Conservation (phyloP, 1,139 yeast genomes). For the Debaryomycetaceae sp. region DNA sequence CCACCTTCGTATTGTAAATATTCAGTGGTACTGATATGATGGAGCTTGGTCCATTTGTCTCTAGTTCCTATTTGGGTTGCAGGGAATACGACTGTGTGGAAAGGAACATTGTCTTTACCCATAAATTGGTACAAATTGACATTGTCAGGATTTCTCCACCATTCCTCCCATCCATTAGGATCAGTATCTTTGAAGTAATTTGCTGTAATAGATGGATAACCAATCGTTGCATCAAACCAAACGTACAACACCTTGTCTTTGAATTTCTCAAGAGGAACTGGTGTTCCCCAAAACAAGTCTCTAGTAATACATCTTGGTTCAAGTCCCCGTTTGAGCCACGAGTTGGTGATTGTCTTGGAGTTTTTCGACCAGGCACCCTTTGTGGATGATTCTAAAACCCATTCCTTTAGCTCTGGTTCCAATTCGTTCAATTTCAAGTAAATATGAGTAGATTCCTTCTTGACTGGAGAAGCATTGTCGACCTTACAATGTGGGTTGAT, state of each 20-base stretch:
- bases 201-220: constrained; percentile 94
- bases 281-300: constrained; percentile 97
- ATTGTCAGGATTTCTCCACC: constrained; percentile 91
- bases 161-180: constrained; percentile 61
- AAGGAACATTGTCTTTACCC: constrained; percentile 99
- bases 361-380: constrained; percentile 91
- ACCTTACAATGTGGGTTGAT: constrained; percentile 93
- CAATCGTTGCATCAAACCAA: constrained; percentile 98
- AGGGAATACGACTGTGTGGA: constrained; percentile 98
- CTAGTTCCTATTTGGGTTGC: constrained; percentile 84
- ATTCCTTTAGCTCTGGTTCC: constrained; percentile 67
- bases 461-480: constrained; percentile 77
- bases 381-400: constrained; percentile 67
- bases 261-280: constrained; percentile 83
- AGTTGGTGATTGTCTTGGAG: constrained; percentile 78
- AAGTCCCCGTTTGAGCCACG: constrained; percentile 93
- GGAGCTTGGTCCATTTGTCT: constrained; percentile 86
- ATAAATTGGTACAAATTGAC: constrained; percentile 91
- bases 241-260: constrained; percentile 90
- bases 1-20: constrained; percentile 97
- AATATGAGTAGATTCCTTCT: constrained; percentile 79
- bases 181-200: constrained; percentile 62
- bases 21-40: constrained; percentile 91
- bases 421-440: constrained; percentile 80
- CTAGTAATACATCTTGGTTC: constrained; percentile 95